Base-by-base conservation (phyloP, 2,329 filamentous ascomycete genomes). In the Cladosporium phlei region DNA sequence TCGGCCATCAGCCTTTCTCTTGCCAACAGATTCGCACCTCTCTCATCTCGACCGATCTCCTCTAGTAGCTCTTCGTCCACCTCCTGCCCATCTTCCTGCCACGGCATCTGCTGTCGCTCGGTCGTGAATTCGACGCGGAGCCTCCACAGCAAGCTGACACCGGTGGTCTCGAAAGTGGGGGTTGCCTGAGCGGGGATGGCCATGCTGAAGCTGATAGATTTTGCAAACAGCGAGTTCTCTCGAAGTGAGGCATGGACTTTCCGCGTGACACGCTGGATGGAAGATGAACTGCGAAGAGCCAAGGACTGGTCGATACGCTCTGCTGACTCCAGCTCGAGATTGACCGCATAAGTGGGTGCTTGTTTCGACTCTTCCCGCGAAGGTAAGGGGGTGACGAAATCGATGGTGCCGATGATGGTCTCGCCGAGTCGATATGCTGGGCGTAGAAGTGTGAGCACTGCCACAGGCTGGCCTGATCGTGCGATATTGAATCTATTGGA, bases 401-500 rank as follows among this genome's bases (percentile, higher is more conserved):
- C 90, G 49, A 98, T 79, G 0, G 83, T 85, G 55, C 88, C 84
- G 10, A 82, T 87, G 34, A 97, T 81, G 0, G 85, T 83, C 66
- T 98, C 93, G 49, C 93, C 93, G 1, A 98, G 74, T 34, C 90
- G 79, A 69, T 94, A 96, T 1, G 90, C 83, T 0, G 93, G 88
- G 8, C 93, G 82, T 4, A 90, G 86, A 24, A 98, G 77, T 68
- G 90, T 89, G 46, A 98, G 80, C 5, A 94, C 88, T 2, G 87
- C 91, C 10, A 98, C 90, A n/a, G 83, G 83, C 47, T 83, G 83
- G n/a, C 90, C 90, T 59, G 89, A 90, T 11, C 91, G 85, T 10
- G 91, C 85, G 63, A 98, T 97, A 62, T 95, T 90, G 64, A 97
- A 98, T 29, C 89, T 83, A 59, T 95, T 96, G n/a, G 85, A 80